Evolutionary conservation across 176 grass and related monocot genomes (phyloP).

Genomic region (Aegilops bicornis): DNA sequence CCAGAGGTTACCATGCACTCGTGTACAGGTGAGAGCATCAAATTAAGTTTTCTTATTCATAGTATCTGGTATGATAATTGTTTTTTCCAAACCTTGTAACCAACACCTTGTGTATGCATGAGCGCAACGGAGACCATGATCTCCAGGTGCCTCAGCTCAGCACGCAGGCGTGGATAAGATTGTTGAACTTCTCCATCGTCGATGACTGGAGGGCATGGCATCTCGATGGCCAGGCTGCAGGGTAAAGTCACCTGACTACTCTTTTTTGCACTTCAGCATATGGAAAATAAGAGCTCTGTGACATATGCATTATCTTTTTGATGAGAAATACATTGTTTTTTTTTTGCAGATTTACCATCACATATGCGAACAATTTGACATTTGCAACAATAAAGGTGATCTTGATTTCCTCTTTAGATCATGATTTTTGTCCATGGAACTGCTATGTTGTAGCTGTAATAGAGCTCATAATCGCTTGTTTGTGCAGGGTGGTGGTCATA

Average conservation of each 20-base stretch:
- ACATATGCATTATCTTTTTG: background rate
- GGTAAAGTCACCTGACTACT: slow-evolving; percentile 18
- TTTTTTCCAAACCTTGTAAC: background rate
- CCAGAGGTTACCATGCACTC: slow-evolving; percentile 42
- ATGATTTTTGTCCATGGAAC: background rate
- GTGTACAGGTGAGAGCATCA: slow-evolving; percentile 41
- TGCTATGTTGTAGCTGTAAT: background rate
- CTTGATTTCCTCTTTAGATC: background rate
- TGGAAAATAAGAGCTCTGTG: background rate
- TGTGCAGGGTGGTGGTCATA: slow-evolving; percentile 44
- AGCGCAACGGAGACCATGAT: slow-evolving; percentile 52
- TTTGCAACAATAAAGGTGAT: slow-evolving; percentile 55
- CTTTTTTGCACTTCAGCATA: background rate
- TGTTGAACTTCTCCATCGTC: slow-evolving; percentile 44
- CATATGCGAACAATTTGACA: slow-evolving; percentile 42
- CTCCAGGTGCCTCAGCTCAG: slow-evolving; percentile 23
- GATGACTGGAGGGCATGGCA: slow-evolving; percentile 65
- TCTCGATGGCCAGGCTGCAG: slow-evolving; percentile 43
- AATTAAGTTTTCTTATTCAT: background rate
- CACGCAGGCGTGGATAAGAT: slow-evolving; percentile 55
- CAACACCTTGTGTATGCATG: background rate
- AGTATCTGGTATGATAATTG: background rate
- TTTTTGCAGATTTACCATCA: slow-evolving; percentile 32
- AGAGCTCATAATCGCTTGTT: background rate
- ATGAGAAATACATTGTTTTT: background rate